phyloP scores from a whole-genome alignment of 352 stramenopile genomes.

The Aphanomyces euteiches region DNA sequence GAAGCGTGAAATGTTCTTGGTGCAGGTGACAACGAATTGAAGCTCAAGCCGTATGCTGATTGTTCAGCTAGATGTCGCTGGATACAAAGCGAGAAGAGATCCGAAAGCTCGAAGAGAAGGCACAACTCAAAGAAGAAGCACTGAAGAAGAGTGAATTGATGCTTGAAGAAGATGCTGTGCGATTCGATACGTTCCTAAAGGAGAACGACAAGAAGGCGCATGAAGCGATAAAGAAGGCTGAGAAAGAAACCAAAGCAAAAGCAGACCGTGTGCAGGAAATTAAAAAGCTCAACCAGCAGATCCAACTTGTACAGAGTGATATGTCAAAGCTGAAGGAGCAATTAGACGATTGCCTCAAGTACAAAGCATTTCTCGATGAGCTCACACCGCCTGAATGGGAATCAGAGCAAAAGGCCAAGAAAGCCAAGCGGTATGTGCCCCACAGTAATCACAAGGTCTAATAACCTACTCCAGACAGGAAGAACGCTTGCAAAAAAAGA shows the following conservation, averaged over 20 bases:
- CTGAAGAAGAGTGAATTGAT: slow-evolving; percentile 94
- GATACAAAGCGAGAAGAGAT: slow-evolving; percentile 97
- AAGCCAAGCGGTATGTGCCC: slow-evolving; percentile 43
- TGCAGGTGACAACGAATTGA: slow-evolving; percentile 43
- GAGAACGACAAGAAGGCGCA: slow-evolving; percentile 97
- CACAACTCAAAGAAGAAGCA: slow-evolving; percentile 92
- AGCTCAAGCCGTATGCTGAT: too few species aligned
- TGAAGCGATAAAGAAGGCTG: slow-evolving; percentile 91
- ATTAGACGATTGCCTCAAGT: slow-evolving; percentile 92
- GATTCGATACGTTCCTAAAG: slow-evolving; percentile 96
- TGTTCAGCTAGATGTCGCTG: slow-evolving; percentile 76
- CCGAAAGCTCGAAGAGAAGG: slow-evolving; percentile 94
- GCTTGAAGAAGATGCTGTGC: slow-evolving; percentile 93
- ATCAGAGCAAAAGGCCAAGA: slow-evolving; percentile 71
- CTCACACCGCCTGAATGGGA: slow-evolving; percentile 86
- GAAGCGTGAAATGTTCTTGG: slow-evolving; percentile 96
- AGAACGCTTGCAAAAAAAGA: slow-evolving; percentile 59
- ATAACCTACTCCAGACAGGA: slow-evolving; percentile 34
- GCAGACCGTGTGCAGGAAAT: slow-evolving; percentile 93
- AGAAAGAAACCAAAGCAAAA: slow-evolving; percentile 93
- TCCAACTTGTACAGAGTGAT: slow-evolving; percentile 90
- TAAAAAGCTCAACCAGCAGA: slow-evolving; percentile 94
- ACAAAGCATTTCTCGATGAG: slow-evolving; percentile 91
- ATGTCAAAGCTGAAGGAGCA: slow-evolving; percentile 94
- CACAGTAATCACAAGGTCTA: not conserved